Evolutionary conservation across 2,329 filamentous ascomycete species (phyloP), one percentile per base, ranked within the genome.

Genomic region (Exophiala aquamarina): DNA sequence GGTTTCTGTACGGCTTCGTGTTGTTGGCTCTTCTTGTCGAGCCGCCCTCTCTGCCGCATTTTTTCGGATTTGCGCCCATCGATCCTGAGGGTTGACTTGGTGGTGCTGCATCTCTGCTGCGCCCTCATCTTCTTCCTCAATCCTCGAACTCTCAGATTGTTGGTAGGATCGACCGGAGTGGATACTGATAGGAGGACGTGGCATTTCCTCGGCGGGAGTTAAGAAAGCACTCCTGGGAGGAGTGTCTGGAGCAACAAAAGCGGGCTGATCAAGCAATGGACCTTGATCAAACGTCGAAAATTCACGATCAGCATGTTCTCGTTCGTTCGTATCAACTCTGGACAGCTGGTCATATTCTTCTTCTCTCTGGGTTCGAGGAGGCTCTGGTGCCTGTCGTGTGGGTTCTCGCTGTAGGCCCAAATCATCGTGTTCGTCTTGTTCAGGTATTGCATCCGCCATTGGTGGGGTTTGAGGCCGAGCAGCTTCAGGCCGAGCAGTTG

Each of bases 61-160:
- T 76, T 91, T 92, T 57, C 91, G 83, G 58, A 97, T 96, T 68
- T 95, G 89, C 1, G 92, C 92, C 93, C 93, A 98, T 44, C 92
- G 84, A 64, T 96, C 91, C 55, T 86, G 77, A 23, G 74, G 72
- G 17, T 39, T 55, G 26, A 55, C 50, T 19, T 54, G 45, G 10
- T 44, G 34, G n/a, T 11, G 48, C 38, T 18, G 50, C 40, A 10
- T 57, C 15, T 56, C 49, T 41, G 52, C 49, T 19, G 23, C 23
- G 21, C 57, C 50, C 28, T 51, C 46, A 26, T 52, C 58, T 8
- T 62, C 58, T n/a, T 60, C 58, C 31, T 54, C 57, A 36, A 59
- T 54, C 23, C 31, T 35, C 4, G 43, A 47, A 37, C 34, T 47
- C 21, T 50, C 47, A 14, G 36, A 33, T 15, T 39, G 37, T 39